Conservation (phyloP, 306 rosid species). For the Cucurbita pepo region DNA sequence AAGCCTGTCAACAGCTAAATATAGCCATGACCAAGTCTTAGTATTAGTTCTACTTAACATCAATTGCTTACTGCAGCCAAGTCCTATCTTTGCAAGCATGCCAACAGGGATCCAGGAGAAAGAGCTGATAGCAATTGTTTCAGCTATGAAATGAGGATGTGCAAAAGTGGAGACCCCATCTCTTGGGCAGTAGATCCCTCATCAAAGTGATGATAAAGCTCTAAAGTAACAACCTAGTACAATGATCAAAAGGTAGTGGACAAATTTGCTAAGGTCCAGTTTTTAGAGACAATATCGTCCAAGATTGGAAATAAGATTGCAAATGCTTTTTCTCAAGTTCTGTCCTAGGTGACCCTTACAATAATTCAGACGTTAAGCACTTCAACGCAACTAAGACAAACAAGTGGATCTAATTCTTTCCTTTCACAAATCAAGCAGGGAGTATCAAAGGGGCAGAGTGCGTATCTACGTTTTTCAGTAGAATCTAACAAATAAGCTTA, state of each 20-base stretch:
- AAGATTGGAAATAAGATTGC: not conserved
- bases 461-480: not conserved
- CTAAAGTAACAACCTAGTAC: not conserved
- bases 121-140: not conserved
- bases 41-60: not conserved
- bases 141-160: not conserved
- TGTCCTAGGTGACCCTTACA: not conserved
- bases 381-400: not conserved
- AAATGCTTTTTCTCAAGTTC: not conserved
- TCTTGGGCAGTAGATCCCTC: not conserved
- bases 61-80: not conserved
- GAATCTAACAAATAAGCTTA: not conserved
- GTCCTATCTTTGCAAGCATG: not conserved
- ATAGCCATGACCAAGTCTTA: not conserved
- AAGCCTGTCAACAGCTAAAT: not conserved
- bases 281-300: not conserved
- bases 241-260: not conserved
- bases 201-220: not conserved
- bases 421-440: not conserved
- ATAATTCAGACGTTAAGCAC: not conserved
- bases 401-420: not conserved
- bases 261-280: not conserved
- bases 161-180: not conserved
- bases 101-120: not conserved
- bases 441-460: not conserved